phyloP scores from a whole-genome alignment of 305 asterid species.

The Fraxinus dipetala region DNA sequence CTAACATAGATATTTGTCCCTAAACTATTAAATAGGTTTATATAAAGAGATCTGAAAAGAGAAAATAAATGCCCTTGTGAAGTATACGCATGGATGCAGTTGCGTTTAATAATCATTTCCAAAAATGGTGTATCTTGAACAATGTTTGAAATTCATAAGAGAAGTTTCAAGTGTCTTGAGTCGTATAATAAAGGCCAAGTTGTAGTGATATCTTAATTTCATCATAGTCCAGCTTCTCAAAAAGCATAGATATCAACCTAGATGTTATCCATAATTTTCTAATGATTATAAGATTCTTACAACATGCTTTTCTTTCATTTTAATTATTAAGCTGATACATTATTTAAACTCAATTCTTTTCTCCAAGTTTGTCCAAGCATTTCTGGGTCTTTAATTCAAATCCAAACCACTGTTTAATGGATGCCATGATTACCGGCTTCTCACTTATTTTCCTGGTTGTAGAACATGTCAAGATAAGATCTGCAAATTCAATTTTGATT shows the following conservation, averaged over 20 bases:
- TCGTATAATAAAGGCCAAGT: background rate
- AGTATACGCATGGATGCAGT: background rate
- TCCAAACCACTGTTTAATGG: background rate
- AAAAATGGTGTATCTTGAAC: background rate
- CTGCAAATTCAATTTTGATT: constrained; percentile 54
- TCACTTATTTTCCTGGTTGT: constrained; percentile 11
- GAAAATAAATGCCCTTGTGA: background rate
- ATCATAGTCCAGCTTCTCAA: background rate
- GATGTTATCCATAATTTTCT: background rate
- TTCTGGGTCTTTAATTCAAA: background rate
- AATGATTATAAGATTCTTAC: background rate
- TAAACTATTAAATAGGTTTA: background rate
- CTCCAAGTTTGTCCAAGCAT: background rate
- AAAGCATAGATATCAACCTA: background rate
- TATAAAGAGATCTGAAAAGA: background rate
- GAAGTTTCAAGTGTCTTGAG: background rate
- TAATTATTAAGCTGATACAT: background rate
- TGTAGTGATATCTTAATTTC: background rate
- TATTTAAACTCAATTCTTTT: background rate
- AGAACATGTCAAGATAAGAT: constrained; percentile 66
- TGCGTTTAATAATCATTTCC: background rate
- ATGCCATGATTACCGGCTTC: background rate
- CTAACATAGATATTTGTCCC: background rate
- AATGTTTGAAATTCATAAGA: background rate
- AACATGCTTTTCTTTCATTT: background rate